Evolutionary conservation across 345 rosid species (phyloP).

Genomic region (Gossypium herbaceum): DNA sequence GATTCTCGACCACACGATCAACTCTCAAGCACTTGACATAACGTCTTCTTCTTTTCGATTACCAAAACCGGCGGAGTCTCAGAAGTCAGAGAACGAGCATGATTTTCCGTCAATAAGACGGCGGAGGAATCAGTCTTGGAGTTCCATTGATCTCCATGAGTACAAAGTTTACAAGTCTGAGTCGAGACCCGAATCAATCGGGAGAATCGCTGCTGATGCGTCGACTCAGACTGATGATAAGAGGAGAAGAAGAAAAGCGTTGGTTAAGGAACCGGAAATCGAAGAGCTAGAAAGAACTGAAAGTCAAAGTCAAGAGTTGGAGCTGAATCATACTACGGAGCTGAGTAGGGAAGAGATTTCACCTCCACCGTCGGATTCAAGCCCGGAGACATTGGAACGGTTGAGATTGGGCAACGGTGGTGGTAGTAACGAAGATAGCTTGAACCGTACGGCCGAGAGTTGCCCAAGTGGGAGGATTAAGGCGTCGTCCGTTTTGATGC

Average conservation of each 20-base stretch:
- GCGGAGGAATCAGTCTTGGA: constrained; percentile 88
- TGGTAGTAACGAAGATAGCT: constrained; percentile 29
- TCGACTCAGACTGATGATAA: constrained; percentile 85
- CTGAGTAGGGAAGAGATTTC: constrained; percentile 77
- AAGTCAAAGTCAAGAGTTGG: constrained; percentile 25
- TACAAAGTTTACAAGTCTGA: constrained; percentile 75
- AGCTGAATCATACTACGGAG: constrained; percentile 44
- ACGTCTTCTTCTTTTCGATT: constrained; percentile 51
- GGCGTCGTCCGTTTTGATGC: constrained; percentile 88
- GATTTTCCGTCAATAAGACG: constrained; percentile 43
- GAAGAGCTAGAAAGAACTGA: constrained; percentile 25
- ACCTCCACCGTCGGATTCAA: constrained; percentile 96
- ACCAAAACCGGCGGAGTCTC: constrained; percentile 30
- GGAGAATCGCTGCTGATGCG: constrained; percentile 68
- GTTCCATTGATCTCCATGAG: constrained; percentile 75
- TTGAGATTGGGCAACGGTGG: constrained; percentile 30
- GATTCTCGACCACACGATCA: constrained; percentile 46
- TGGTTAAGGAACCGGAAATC: constrained; percentile 29
- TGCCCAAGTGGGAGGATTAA: constrained; percentile 56
- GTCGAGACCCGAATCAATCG: constrained; percentile 45
- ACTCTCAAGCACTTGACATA: constrained; percentile 38
- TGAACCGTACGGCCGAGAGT: constrained; percentile 46
- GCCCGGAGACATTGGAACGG: constrained; percentile 82
- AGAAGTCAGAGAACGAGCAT: constrained; percentile 24
- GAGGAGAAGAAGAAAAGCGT: constrained; percentile 49